phyloP scores from a whole-genome alignment of 805 yeast species.

The Candida manassasensis region DNA sequence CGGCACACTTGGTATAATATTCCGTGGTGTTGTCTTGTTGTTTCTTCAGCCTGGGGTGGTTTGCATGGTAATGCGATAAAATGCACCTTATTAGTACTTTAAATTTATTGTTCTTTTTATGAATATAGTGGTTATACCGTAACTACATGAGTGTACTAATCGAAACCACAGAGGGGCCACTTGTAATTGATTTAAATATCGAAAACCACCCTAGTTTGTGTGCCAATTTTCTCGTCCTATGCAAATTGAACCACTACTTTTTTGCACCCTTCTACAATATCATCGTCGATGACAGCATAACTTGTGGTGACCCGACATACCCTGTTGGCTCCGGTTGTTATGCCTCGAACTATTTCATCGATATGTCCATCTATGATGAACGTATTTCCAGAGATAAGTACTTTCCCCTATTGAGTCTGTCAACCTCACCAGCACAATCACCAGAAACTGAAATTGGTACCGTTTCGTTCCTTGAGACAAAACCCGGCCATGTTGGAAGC shows the following conservation, averaged over 20 bases:
- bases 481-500: constrained; percentile 8
- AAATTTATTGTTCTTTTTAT: too few species aligned
- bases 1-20: too few species aligned
- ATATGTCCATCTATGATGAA: constrained; percentile 7
- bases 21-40: too few species aligned
- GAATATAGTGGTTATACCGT: constrained; percentile 3
- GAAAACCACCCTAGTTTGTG: constrained; percentile 34
- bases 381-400: constrained; percentile 1
- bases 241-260: constrained; percentile 48
- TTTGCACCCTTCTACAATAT: constrained; percentile 47
- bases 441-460: constrained; percentile 9
- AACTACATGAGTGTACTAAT: constrained; percentile 42
- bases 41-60: too few species aligned
- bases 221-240: constrained; percentile 48
- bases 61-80: too few species aligned
- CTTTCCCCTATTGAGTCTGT: constrained; percentile 1
- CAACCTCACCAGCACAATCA: background rate
- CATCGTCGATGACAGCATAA: constrained; percentile 32
- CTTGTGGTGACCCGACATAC: constrained; percentile 46
- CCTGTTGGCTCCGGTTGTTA: constrained; percentile 23
- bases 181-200: constrained; percentile 46
- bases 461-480: constrained; percentile 11
- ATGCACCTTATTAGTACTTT: too few species aligned
- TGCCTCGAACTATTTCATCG: constrained; percentile 6
- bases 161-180: constrained; percentile 37